These are phyloP conservation scores for Botryotinia calthae DNA, from an alignment of 2,329 filamentous ascomycete genomes.

Conservation along the genomic window DNA sequence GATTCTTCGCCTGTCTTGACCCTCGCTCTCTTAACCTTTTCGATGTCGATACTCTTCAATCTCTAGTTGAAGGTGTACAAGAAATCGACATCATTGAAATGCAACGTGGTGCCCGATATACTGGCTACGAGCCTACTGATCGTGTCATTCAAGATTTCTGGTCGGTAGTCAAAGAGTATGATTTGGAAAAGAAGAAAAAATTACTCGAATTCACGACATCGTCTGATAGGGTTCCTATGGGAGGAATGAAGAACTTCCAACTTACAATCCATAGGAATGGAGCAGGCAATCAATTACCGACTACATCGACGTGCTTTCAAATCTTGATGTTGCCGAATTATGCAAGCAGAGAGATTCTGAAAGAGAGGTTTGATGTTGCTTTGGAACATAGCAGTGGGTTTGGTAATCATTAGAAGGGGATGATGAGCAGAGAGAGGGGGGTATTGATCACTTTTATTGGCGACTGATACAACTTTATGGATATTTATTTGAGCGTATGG, in stretches of 20 bases:
- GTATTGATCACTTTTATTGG: not conserved
- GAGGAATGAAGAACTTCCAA: conserved; percentile 75
- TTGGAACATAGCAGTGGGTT: conserved; percentile 87
- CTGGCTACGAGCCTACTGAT: conserved; percentile 72
- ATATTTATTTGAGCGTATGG: not conserved
- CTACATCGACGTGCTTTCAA: conserved; percentile 90
- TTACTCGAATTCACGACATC: conserved; percentile 94
- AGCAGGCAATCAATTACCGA: conserved; percentile 66
- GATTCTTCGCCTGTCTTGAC: conserved; percentile 75
- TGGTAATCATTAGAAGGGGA: conserved; percentile 63
- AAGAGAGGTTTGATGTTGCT: conserved; percentile 76
- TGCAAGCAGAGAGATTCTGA: conserved; percentile 63
- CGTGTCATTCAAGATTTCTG: conserved; percentile 78
- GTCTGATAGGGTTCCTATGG: conserved; percentile 84
- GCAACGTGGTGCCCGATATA: conserved; percentile 70
- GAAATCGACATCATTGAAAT: conserved; percentile 76
- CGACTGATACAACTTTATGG: not conserved
- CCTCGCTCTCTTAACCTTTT: conserved; percentile 70
- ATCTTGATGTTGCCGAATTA: conserved; percentile 86
- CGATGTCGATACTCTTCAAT: conserved; percentile 64
- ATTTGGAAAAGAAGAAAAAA: conserved; percentile 66
- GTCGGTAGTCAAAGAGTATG: conserved; percentile 68
- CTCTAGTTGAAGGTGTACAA: conserved; percentile 78
- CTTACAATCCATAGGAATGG: conserved; percentile 82
- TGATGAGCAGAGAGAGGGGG: not conserved